Evolutionary conservation across 2,329 filamentous ascomycete species (phyloP).

Genomic region (Cladophialophora psammophila): DNA sequence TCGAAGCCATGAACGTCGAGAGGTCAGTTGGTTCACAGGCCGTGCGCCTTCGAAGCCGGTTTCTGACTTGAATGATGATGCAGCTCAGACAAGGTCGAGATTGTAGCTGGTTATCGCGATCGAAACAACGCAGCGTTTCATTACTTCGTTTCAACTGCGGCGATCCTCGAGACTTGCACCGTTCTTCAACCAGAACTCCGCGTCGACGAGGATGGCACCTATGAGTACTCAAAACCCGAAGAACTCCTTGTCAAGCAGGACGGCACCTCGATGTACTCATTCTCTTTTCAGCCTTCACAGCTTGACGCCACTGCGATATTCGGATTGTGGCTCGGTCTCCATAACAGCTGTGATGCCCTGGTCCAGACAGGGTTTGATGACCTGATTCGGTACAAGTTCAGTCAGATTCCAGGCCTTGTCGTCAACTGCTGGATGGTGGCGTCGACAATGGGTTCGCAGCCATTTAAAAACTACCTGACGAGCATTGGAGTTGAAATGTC

Average conservation of each 20-base stretch:
- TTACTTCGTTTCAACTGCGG: neutral
- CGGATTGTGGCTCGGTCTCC: neutral
- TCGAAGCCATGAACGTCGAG: neutral
- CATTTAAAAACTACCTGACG: neutral
- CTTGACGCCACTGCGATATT: neutral
- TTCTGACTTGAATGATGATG: neutral
- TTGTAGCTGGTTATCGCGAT: neutral
- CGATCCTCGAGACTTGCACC: neutral
- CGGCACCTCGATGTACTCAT: neutral
- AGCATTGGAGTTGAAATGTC: neutral
- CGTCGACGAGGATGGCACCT: too few relatives aligned
- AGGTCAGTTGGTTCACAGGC: neutral
- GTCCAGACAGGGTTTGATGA: neutral
- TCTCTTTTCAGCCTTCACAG: neutral
- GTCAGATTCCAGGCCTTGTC: neutral
- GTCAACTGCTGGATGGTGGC: neutral
- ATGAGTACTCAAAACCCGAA: too few relatives aligned
- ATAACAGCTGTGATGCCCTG: neutral
- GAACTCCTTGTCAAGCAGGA: too few relatives aligned
- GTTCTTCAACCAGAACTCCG: neutral
- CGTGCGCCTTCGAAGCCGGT: neutral
- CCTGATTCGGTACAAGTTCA: neutral
- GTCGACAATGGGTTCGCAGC: neutral
- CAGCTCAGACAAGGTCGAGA: neutral
- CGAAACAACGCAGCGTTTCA: neutral